A percentile compares a stretch with the other conserved stretches of the same genome.
Evolutionary conservation across 116 monocot genomes (phyloP).

Genomic region (Zostera marina): DNA sequence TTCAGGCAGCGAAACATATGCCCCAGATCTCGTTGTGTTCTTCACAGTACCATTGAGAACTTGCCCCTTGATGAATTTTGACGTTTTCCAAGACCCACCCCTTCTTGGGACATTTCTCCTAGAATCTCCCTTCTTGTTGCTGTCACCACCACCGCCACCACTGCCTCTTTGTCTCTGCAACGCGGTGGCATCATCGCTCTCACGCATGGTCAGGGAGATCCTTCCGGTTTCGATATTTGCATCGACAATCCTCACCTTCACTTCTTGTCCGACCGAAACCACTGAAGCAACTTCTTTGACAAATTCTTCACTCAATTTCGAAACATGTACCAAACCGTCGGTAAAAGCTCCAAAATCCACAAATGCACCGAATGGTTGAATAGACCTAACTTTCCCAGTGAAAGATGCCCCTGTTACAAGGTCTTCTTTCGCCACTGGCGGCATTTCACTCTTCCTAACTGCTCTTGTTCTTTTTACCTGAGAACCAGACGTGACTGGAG

Average conservation of each 20-base stretch:
- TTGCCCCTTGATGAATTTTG: slow-evolving; percentile 57
- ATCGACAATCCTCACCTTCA: slow-evolving; percentile 66
- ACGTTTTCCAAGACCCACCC: slow-evolving; percentile 21
- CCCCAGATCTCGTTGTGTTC: slow-evolving; percentile 52
- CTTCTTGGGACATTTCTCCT: slow-evolving; percentile 32
- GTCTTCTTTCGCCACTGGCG: slow-evolving; percentile 64
- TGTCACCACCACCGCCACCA: slow-evolving; percentile 11
- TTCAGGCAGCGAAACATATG: slow-evolving; percentile 62
- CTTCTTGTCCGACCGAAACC: slow-evolving; percentile 88
- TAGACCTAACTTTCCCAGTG: slow-evolving; percentile 80
- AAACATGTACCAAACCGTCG: slow-evolving; percentile 94
- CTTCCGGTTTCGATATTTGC: slow-evolving; percentile 57
- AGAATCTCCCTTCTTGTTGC: slow-evolving; percentile 28
- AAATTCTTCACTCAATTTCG: slow-evolving; percentile 66
- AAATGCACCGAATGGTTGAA: slow-evolving; percentile 93
- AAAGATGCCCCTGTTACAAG: slow-evolving; percentile 79
- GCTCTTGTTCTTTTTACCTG: slow-evolving; percentile 36
- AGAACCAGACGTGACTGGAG: slow-evolving; percentile 12
- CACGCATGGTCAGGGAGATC: slow-evolving; percentile 88
- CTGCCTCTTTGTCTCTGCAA: slow-evolving; percentile 24
- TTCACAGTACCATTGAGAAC: slow-evolving; percentile 57
- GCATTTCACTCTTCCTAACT: slow-evolving; percentile 64
- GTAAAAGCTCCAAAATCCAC: slow-evolving; percentile 91
- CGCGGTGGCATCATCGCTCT: slow-evolving; percentile 30
- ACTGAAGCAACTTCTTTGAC: slow-evolving; percentile 65